Conservation (phyloP, 169 alveolate genomes). For the Babesia gibsoni region DNA sequence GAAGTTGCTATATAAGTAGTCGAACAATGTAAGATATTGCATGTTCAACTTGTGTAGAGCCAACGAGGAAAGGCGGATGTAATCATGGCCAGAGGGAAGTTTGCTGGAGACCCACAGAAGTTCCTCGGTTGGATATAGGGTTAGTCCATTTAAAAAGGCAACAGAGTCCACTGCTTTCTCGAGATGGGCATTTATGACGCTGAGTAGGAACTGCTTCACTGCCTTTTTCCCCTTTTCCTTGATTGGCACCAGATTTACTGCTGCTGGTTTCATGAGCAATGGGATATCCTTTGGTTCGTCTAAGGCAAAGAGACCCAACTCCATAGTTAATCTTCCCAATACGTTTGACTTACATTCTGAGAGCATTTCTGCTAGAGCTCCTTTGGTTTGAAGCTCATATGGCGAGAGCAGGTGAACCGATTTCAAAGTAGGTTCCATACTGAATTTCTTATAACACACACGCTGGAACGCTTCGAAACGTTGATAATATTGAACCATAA, state of each 20-base stretch:
- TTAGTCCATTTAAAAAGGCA: constrained; percentile 4
- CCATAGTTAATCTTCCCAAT: constrained; percentile 14
- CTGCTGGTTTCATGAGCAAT: constrained; percentile 5
- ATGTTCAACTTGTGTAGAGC: constrained; percentile 86
- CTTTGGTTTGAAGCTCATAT: constrained; percentile 5
- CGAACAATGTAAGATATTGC: constrained; percentile 87
- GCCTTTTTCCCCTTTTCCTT: constrained; percentile 32
- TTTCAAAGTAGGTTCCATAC: constrained; percentile 38
- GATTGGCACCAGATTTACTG: constrained; percentile 39
- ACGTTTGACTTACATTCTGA: constrained; percentile 14
- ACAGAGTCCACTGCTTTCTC: constrained; percentile 26
- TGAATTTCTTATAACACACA: constrained; percentile 45
- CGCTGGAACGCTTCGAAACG: constrained; percentile 54
- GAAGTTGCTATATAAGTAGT: constrained; percentile 86
- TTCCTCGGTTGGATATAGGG: constrained; percentile 49
- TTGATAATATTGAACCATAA: constrained; percentile 43
- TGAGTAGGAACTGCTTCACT: constrained; percentile 27
- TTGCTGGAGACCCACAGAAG: constrained; percentile 35
- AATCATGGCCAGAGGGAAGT: constrained; percentile 19
- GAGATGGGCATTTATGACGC: constrained; percentile 10
- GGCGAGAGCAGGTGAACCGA: constrained; percentile 41
- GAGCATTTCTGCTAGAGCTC: constrained; percentile 6
- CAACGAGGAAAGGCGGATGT: constrained; percentile 37
- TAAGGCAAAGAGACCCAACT: constrained; percentile 21
- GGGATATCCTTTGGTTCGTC: constrained; percentile 9